phyloP scores from a whole-genome alignment of 192 early-diverging fungal species.

The Polychytrium aggregatum region DNA sequence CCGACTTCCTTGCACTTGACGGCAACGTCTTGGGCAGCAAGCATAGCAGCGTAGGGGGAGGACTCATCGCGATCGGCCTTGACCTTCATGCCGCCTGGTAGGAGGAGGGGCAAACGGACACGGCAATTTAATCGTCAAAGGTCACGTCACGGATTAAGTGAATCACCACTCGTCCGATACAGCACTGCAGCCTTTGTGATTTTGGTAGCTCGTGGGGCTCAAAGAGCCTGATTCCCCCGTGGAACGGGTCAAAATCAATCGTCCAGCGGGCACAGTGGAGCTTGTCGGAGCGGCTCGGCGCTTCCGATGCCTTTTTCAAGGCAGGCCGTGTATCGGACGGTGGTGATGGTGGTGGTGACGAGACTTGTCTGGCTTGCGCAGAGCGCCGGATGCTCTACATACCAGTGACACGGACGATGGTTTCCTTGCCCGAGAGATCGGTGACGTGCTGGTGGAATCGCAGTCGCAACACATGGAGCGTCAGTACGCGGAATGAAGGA shows the following conservation, averaged over 20 bases:
- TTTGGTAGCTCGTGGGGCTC: no score
- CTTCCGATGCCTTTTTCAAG: no score
- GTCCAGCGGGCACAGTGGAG: no score
- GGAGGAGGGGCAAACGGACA: slow-evolving; percentile 1
- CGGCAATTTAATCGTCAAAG: not conserved
- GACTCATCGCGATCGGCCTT: slow-evolving; percentile 99
- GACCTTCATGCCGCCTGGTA: slow-evolving; percentile 99
- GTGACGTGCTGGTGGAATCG: slow-evolving; percentile 65
- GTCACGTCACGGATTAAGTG: slow-evolving; percentile 40
- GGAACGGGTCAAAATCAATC: no score
- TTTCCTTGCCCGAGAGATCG: slow-evolving; percentile 99
- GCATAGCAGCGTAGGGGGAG: slow-evolving; percentile 99
- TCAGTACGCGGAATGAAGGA: not conserved
- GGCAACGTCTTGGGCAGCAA: slow-evolving; percentile 98
- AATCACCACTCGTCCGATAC: slow-evolving; percentile 38
- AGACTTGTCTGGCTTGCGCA: no score
- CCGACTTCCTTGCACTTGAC: slow-evolving; percentile 98
- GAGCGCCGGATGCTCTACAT: no score
- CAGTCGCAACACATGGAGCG: no score
- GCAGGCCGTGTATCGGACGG: no score
- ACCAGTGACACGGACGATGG: slow-evolving; percentile 97
- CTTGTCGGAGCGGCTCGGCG: no score
- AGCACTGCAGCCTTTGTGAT: no score
- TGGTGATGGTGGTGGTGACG: no score
- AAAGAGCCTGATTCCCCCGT: no score